Evolutionary conservation across 768 basidiomycete genomes (phyloP), one percentile per base, ranked within the genome.

Genomic region (Mycena leptocephala): DNA sequence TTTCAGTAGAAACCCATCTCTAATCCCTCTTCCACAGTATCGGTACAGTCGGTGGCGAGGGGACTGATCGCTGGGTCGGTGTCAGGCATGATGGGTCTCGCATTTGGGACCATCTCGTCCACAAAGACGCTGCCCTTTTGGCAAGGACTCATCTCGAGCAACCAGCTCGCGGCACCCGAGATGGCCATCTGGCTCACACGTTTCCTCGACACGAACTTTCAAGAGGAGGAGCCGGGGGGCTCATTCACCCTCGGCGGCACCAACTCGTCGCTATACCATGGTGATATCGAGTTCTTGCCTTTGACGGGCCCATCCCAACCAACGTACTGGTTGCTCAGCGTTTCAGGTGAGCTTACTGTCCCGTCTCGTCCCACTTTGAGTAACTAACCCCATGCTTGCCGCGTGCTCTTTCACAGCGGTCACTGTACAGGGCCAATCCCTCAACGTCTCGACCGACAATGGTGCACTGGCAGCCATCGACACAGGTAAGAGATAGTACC

Each of bases 61-160:
- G n/a, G n/a, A n/a, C n/a, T n/a, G n/a, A n/a, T n/a, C n/a, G n/a
- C n/a, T n/a, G n/a, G n/a, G n/a, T 37, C 35, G 6, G 35, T 37
- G 6, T 92, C 93, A 0, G 95, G 95, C 28, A 92, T 96, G 79
- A 87, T 96, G 88, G 95, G 95, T 18, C 90, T 96, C 48, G 95
- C 92, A 0, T 96, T 94, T 79, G 53, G 85, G 22, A 74, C 88
- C 16, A 89, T 96, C 58, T 89, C 95, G 0, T 84, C 86, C 13
- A 93, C 94, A 14, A 75, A 81, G 2, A 81, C 91, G 0, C 84
- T 83, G 0, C 95, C 95, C 0, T 94, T 95, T 82, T 95, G 95
- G 94, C 84, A 93, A 77, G 81, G 89, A 0, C 82, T 96, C 0
- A 77, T 86, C 5, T 82, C 83, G 28, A 80, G 80, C 30, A 86